These are phyloP conservation scores for Zygosaccharomyces siamensis DNA, from an alignment of 805 yeast species.

Conservation along the genomic window DNA sequence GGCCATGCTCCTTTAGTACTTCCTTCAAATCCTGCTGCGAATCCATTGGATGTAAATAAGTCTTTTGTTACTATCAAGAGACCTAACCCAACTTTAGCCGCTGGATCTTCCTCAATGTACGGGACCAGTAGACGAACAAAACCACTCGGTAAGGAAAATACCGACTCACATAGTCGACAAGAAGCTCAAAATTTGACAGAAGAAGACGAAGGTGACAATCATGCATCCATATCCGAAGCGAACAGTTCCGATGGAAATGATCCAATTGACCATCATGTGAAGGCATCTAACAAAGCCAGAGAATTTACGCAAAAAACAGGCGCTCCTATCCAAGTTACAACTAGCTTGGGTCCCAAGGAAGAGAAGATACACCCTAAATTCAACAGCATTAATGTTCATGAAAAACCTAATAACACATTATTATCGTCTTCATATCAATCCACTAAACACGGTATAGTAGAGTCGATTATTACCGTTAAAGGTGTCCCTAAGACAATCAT, in stretches of 20 bases:
- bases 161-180: background rate
- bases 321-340: conserved; percentile 15
- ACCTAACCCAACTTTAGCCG: conserved; percentile 26
- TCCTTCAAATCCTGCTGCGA: conserved; percentile 56
- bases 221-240: background rate
- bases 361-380: background rate
- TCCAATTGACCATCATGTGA: conserved; percentile 10
- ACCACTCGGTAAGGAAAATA: background rate
- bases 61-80: conserved; percentile 65
- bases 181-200: background rate
- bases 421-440: conserved; percentile 25
- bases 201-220: background rate
- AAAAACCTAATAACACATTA: conserved; percentile 7
- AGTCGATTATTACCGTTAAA: conserved; percentile 73
- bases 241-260: conserved; percentile 1
- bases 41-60: conserved; percentile 63
- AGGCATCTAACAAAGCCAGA: conserved; percentile 10
- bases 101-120: background rate
- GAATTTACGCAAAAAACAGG: conserved; percentile 14
- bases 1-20: conserved; percentile 10
- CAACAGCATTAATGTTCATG: background rate
- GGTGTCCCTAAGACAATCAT: conserved; percentile 85
- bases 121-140: background rate
- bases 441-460: conserved; percentile 53
- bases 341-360: conserved; percentile 1